Percentiles rank a stretch among this genome's conserved stretches.
Evolutionary conservation across 2,329 filamentous ascomycete genomes (phyloP).

Genomic region (Cadophora sp.): DNA sequence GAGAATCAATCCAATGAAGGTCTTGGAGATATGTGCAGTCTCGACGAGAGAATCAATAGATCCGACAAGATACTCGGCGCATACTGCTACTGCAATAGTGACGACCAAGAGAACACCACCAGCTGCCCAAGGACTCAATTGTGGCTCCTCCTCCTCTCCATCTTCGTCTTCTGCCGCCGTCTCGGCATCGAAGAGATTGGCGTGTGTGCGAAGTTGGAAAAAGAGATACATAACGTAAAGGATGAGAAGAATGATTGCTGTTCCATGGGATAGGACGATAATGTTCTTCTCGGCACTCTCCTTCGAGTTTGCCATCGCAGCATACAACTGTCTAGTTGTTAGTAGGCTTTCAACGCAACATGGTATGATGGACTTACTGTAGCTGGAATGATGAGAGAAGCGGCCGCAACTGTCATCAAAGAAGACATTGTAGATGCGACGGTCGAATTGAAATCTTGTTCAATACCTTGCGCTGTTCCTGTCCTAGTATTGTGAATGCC

Average conservation of each 20-base stretch:
- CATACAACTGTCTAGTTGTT: conserved; percentile 61
- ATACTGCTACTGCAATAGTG: conserved; percentile 74
- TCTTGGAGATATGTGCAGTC: conserved; percentile 75
- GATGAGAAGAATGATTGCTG: conserved; percentile 74
- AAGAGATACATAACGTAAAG: conserved; percentile 79
- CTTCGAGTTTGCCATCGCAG: conserved; percentile 59
- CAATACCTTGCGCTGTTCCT: conserved; percentile 48
- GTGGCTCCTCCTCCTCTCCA: conserved; percentile 29
- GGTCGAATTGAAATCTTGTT: conserved; percentile 77
- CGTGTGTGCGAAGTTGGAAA: conserved; percentile 80
- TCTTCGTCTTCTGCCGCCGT: conserved; percentile 36
- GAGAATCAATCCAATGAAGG: conserved; percentile 80
- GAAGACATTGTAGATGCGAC: conserved; percentile 80
- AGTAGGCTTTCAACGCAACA: neutral
- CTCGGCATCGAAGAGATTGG: conserved; percentile 71
- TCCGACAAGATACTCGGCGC: conserved; percentile 79
- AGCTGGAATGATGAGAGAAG: conserved; percentile 48
- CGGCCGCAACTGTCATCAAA: conserved; percentile 76
- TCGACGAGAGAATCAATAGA: conserved; percentile 77
- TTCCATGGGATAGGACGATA: conserved; percentile 75
- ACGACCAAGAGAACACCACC: conserved; percentile 68
- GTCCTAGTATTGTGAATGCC: conserved; percentile 62
- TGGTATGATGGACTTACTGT: neutral
- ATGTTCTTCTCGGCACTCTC: conserved; percentile 61
- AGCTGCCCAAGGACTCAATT: conserved; percentile 36